Evolutionary conservation across 2,329 filamentous ascomycete species (phyloP), one percentile per base, ranked within the genome.

Genomic region (Claviceps spartinae): DNA sequence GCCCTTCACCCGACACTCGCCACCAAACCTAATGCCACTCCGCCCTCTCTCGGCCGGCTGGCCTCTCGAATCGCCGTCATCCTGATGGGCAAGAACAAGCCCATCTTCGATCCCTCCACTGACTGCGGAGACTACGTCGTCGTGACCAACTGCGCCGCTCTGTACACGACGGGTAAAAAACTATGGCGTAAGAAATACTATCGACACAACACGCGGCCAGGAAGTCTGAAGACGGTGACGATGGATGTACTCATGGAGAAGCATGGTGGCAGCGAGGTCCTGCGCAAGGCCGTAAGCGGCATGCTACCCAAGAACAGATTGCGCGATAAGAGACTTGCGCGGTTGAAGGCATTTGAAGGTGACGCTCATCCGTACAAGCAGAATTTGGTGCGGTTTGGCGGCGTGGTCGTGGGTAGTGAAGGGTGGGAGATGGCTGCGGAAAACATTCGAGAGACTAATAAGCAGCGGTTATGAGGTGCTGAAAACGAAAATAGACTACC

Each of bases 101-200:
- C 93, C 22, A 95, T 93, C 69, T 98, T 83, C 73, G 88, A 97
- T 71, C 93, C 93, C 1, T 95, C 89, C 22, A 96, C 90, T 55
- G 93, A 98, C 76, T 97, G 93, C 77, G 93, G 93, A 61, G 93
- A 98, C 80, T 98, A 98, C 69, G 90, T 98, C 13, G 91, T 98
- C 1, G 90, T 93, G 49, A 88, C 88, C 40, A 84, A 89, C 67
- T 97, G 93, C 74, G 79, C 85, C 42, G 83, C 91, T 47, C 76
- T 98, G 48, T 83, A 90, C 72, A 85, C 83, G 1, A 97, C 93
- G 7, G 93, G 93, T 59, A 86, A 87, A 67, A 98, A 98, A 75
- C 86, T 83, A 67, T 84, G 81, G 71, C 88, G 95, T 74, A 98
- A 98, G 76, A 83, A 82, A 59, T 98, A 98, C 77, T 95, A 96